Base-by-base conservation (phyloP, 305 asterid genomes). In the Fraxinus floribunda region DNA sequence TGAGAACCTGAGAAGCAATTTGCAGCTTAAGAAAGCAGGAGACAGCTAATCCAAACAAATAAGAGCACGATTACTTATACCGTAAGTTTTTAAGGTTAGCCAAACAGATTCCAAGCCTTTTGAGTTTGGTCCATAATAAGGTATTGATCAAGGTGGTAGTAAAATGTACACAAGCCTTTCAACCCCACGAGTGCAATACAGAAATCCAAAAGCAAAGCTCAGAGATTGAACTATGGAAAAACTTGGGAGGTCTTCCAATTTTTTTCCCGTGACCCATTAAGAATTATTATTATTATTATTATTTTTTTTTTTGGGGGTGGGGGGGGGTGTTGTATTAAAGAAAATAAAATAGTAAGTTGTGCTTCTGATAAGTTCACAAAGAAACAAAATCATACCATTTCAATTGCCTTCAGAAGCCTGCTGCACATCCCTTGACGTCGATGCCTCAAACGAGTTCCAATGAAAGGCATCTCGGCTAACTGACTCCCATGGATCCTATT, bases 401-500 rank as follows among this genome's bases (percentile, higher is more conserved):
- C 98, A 81, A 90, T 83, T 22, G 92, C 93, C 80, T 77, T 72
- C 79, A 94, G 85, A 78, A 94, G 98, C 80, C 91, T 93, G 85
- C 94, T 82, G 85, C 94, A 92, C 97, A 94, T 90, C 86, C 98
- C 96, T 88, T 94, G 97, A 62, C 96, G 97, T 55, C 98, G 89
- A 86, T 89, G 87, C 82, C 79, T 85, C 79, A 85, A 86, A 30
- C 98, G 91, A 32, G 97, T 93, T 84, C 97, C 98, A 84, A 94
- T 90, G 84, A 93, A 94, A 49, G 98, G 98, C 98, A 94, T 94
- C 90, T 94, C 98, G 0, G 95, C 98, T 83, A 93, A 78, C 81
- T 80, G 91, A 84, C 80, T 86, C 83, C 98, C 98, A 55, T 94
- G 97, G 81, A 93, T 87, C 91, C 98, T 94, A 82, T 83, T 13